Evolutionary conservation across 192 early-diverging fungal genomes (phyloP).

Genomic region (Thoreauomyces humboldtii): DNA sequence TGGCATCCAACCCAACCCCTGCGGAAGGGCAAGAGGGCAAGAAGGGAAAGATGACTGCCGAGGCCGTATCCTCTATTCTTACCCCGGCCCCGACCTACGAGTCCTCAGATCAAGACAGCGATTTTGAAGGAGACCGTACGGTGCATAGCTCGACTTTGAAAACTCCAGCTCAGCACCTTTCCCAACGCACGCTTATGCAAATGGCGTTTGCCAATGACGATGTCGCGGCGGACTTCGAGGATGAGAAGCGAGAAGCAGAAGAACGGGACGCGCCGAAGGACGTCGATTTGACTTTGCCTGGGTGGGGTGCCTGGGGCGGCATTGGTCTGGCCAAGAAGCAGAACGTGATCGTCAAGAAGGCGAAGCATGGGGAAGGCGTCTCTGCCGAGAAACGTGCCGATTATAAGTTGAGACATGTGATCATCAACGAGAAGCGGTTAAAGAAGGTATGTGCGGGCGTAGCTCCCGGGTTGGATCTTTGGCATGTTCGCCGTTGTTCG

Average conservation of each 20-base stretch:
- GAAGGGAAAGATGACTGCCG: constrained; percentile 4
- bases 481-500: too few relatives aligned
- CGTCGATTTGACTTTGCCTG: constrained; percentile 82
- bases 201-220: constrained; percentile 95
- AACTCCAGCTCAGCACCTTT: constrained; percentile 51
- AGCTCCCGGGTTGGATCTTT: too few relatives aligned
- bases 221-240: constrained; percentile 82
- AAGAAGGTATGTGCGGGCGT: constrained; percentile 80
- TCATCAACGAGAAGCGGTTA: constrained; percentile 84
- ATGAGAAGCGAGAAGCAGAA: constrained; percentile 71
- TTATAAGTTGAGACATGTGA: constrained; percentile 77
- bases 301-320: constrained; percentile 90
- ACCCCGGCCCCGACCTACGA: background rate
- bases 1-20: background rate
- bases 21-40: constrained; percentile 3
- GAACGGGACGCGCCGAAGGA: constrained; percentile 77
- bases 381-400: constrained; percentile 48
- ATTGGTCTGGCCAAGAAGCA: constrained; percentile 62
- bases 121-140: constrained; percentile 40
- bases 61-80: background rate
- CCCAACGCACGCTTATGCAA: constrained; percentile 80
- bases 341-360: constrained; percentile 55
- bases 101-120: constrained; percentile 43
- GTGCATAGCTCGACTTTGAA: constrained; percentile 45
- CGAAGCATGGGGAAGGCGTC: constrained; percentile 41